A percentile compares a stretch with the other conserved stretches of the same genome.
phyloP scores from a whole-genome alignment of 768 basidiomycete genomes.

The Royoungia palumana region DNA sequence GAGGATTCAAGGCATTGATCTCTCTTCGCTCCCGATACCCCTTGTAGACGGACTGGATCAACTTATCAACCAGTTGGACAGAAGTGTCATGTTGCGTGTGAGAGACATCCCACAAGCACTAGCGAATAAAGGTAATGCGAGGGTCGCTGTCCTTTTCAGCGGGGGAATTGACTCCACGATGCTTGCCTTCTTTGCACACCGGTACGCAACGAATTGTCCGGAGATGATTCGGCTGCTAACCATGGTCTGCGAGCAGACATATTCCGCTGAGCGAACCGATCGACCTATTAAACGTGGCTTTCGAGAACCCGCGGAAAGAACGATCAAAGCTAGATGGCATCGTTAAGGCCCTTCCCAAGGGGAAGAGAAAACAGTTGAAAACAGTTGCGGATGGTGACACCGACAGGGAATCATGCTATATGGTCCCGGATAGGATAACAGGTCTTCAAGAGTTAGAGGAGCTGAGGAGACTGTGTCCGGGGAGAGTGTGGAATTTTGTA shows the following conservation, averaged over 20 bases:
- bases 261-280: slow-evolving; percentile 76
- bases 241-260: slow-evolving; percentile 45
- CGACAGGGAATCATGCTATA: slow-evolving; percentile 42
- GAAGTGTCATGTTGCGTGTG: slow-evolving; percentile 67
- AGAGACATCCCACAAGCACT: slow-evolving; percentile 60
- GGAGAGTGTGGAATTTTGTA: slow-evolving; percentile 88
- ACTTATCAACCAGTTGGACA: slow-evolving; percentile 53
- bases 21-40: slow-evolving; percentile 31
- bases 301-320: slow-evolving; percentile 89
- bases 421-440: slow-evolving; percentile 86
- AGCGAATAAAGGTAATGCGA: slow-evolving; percentile 38
- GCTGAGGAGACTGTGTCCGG: slow-evolving; percentile 68
- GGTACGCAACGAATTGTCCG: slow-evolving; percentile 37
- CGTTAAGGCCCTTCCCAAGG: slow-evolving; percentile 41
- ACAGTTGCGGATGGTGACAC: background rate
- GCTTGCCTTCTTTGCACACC: slow-evolving; percentile 75
- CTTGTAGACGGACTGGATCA: slow-evolving; percentile 41
- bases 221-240: background rate
- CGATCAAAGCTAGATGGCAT: slow-evolving; percentile 47
- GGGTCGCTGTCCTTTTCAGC: slow-evolving; percentile 87
- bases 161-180: slow-evolving; percentile 94
- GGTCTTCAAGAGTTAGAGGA: slow-evolving; percentile 79
- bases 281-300: slow-evolving; percentile 90
- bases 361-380: slow-evolving; percentile 35
- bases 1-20: slow-evolving; percentile 18